Conservation (phyloP, 169 alveolate species). For the Neospora caninum region DNA sequence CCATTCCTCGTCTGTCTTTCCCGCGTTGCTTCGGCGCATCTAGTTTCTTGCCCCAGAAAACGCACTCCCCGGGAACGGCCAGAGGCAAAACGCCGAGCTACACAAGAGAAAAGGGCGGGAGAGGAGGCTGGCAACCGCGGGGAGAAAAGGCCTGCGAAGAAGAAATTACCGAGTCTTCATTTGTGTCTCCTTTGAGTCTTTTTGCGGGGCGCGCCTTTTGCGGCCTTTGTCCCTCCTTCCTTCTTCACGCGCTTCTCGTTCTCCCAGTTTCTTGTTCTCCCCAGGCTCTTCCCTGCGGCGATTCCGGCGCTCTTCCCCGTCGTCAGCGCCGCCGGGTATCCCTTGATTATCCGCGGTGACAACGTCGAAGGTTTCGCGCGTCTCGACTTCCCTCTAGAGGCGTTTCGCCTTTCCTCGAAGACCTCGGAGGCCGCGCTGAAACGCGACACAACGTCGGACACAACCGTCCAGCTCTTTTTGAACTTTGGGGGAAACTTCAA, state of each 20-base stretch:
- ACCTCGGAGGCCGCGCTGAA: background rate
- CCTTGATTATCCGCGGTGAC: constrained; percentile 4
- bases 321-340: background rate
- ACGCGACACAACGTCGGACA: background rate
- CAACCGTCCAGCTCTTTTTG: background rate
- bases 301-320: constrained; percentile 10
- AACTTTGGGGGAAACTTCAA: constrained; percentile 10
- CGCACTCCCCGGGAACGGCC: too few relatives aligned
- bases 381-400: background rate
- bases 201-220: too few relatives aligned
- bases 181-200: too few relatives aligned
- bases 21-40: too few relatives aligned
- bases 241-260: background rate
- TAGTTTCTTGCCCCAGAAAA: too few relatives aligned
- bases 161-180: too few relatives aligned
- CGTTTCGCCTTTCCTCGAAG: background rate
- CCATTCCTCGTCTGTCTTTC: too few relatives aligned
- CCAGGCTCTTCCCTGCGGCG: background rate
- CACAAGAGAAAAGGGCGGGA: too few relatives aligned
- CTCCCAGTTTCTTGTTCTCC: background rate
- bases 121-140: too few relatives aligned
- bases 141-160: too few relatives aligned
- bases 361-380: constrained; percentile 14
- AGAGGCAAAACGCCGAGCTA: too few relatives aligned
- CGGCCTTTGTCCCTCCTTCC: background rate